These are phyloP conservation scores for Phaeotremella skinneri DNA, from an alignment of 768 basidiomycete species.

Conservation along the genomic window DNA sequence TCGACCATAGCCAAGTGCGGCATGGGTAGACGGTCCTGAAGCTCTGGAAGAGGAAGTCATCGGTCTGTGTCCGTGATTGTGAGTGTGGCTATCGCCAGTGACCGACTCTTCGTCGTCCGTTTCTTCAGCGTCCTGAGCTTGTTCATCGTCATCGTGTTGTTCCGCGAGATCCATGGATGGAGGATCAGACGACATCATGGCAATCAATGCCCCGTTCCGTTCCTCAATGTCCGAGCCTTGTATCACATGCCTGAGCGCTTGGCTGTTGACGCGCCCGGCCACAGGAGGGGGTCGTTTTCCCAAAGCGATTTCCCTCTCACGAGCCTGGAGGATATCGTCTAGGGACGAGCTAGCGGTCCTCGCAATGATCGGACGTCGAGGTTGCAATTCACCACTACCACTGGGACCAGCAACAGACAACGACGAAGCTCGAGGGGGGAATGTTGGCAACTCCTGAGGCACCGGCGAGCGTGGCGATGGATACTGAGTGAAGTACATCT, in stretches of 20 bases:
- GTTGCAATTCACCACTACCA: too few relatives aligned
- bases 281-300: background rate
- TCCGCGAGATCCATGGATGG: slow-evolving; percentile 25
- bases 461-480: slow-evolving; percentile 12
- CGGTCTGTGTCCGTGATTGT: background rate
- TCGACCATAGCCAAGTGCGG: slow-evolving; percentile 16
- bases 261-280: background rate
- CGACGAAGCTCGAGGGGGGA: slow-evolving; percentile 3
- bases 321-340: slow-evolving; percentile 21
- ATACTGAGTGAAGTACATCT: slow-evolving; percentile 24
- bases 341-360: slow-evolving; percentile 16
- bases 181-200: slow-evolving; percentile 27
- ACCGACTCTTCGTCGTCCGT: slow-evolving; percentile 2
- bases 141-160: slow-evolving; percentile 11
- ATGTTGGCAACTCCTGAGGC: slow-evolving; percentile 3
- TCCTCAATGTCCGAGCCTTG: slow-evolving; percentile 14
- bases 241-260: slow-evolving; percentile 2
- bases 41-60: slow-evolving; percentile 7
- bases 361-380: background rate
- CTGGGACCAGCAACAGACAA: too few relatives aligned
- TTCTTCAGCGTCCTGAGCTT: background rate
- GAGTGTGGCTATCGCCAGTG: background rate
- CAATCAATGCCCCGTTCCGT: slow-evolving; percentile 18
- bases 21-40: background rate
- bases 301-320: slow-evolving; percentile 17